These are phyloP conservation scores for Spizellomyces sp. DNA, from an alignment of 192 early-diverging fungal genomes.

Conservation along the genomic window DNA sequence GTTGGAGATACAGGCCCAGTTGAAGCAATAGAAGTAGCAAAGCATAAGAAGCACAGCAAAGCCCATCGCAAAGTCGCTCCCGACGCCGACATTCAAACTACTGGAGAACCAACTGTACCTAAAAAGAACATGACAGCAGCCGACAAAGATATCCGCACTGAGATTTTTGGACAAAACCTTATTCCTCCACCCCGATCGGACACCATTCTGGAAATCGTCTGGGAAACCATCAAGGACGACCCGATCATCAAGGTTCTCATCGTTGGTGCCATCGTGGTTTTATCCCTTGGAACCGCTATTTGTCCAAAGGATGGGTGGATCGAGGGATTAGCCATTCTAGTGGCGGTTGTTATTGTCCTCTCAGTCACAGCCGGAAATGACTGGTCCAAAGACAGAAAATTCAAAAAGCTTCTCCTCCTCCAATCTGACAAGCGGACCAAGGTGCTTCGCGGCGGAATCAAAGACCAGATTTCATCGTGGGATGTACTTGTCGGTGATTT, in stretches of 20 bases:
- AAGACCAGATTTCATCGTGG: conserved; percentile 58
- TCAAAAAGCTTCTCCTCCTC: conserved; percentile 60
- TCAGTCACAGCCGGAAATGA: conserved; percentile 64
- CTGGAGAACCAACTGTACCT: neutral
- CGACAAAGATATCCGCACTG: conserved; percentile 41
- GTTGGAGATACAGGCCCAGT: conserved; percentile 1
- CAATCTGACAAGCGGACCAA: conserved; percentile 59
- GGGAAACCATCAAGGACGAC: conserved; percentile 59
- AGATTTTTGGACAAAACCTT: conserved; percentile 51
- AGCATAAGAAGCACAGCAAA: neutral
- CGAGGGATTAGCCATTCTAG: conserved; percentile 60
- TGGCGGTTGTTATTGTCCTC: conserved; percentile 60
- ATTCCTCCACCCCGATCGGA: conserved; percentile 58
- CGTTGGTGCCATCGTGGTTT: conserved; percentile 54
- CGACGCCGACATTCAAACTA: neutral
- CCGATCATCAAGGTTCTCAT: conserved; percentile 62
- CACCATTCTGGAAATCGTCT: conserved; percentile 57
- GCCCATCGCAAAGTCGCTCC: conserved; percentile 18
- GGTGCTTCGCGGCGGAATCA: conserved; percentile 55
- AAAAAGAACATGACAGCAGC: conserved; percentile 40
- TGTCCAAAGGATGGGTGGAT: conserved; percentile 54
- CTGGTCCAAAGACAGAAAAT: conserved; percentile 61
- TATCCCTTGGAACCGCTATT: conserved; percentile 53
- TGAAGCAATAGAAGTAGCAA: neutral
- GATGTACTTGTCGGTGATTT: conserved; percentile 60